Evolutionary conservation across 2,329 filamentous ascomycete genomes (phyloP).

Genomic region (Teratosphaeriaceae sp.): DNA sequence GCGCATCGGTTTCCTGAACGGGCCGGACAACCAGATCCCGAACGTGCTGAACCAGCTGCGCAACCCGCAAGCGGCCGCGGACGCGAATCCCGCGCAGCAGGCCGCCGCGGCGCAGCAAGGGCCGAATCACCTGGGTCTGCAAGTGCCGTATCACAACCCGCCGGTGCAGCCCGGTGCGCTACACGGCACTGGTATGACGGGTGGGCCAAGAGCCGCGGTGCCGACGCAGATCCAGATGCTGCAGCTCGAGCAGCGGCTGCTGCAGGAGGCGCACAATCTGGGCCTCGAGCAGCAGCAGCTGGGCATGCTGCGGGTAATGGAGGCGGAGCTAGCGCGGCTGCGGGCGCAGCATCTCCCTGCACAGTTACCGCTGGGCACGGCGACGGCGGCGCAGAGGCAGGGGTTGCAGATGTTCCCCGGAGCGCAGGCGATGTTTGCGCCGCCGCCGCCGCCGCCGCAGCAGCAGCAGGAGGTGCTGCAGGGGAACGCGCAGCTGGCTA

Average conservation of each 20-base stretch:
- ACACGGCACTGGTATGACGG: slow-evolving; percentile 5
- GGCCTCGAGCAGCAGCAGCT: slow-evolving; percentile 61
- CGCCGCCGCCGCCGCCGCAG: no score
- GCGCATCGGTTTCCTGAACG: slow-evolving; percentile 60
- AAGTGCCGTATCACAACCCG: slow-evolving; percentile 18
- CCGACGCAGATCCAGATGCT: slow-evolving; percentile 55
- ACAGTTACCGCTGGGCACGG: slow-evolving; percentile 15
- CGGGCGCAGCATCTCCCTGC: slow-evolving; percentile 36
- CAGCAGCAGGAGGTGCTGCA: slow-evolving; percentile 13
- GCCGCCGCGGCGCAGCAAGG: slow-evolving; percentile 28
- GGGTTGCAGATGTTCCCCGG: neutral
- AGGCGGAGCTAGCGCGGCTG: slow-evolving; percentile 60
- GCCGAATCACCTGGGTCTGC: slow-evolving; percentile 27
- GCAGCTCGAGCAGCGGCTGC: slow-evolving; percentile 61
- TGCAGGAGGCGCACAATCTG: slow-evolving; percentile 59
- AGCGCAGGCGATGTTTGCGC: slow-evolving; percentile 9
- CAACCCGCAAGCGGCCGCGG: slow-evolving; percentile 15
- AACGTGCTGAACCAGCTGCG: slow-evolving; percentile 34
- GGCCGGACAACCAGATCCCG: slow-evolving; percentile 42
- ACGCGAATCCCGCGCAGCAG: slow-evolving; percentile 2
- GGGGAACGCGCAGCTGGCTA: slow-evolving; percentile 22
- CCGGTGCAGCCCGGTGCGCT: neutral
- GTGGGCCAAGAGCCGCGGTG: slow-evolving; percentile 12
- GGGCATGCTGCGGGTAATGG: slow-evolving; percentile 58
- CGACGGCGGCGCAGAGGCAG: slow-evolving; percentile 8